phyloP scores from a whole-genome alignment of 2,329 filamentous ascomycete species.

The Pestalotiopsis sp. region DNA sequence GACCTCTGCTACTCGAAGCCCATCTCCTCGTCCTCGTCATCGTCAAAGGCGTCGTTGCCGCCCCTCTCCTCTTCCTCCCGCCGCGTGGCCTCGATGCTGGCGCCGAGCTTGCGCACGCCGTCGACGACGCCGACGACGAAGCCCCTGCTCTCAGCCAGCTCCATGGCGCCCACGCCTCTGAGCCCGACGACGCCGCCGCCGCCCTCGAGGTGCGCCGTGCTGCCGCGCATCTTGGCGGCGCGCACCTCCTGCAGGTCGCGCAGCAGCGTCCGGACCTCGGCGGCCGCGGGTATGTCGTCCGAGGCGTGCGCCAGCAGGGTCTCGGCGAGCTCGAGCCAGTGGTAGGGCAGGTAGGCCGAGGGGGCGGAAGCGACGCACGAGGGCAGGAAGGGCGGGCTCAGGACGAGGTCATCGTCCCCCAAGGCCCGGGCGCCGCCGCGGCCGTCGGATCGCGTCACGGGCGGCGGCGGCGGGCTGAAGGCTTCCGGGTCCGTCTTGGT shows the following conservation, averaged over 20 bases:
- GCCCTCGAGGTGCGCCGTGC: conserved; percentile 71
- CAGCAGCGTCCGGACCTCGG: conserved; percentile 74
- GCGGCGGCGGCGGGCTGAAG: conserved; percentile 78
- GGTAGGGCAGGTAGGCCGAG: conserved; percentile 78
- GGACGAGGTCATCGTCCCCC: conserved; percentile 27
- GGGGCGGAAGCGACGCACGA: conserved; percentile 73
- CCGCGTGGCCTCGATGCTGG: conserved; percentile 76
- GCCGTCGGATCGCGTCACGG: conserved; percentile 56
- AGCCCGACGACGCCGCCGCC: conserved; percentile 72
- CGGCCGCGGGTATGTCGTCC: conserved; percentile 77
- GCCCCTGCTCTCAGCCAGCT: conserved; percentile 82
- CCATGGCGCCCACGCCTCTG: conserved; percentile 86
- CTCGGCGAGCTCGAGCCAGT: conserved; percentile 92
- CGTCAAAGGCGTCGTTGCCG: conserved; percentile 59
- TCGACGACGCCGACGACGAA: conserved; percentile 89
- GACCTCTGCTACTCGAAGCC: conserved; percentile 21
- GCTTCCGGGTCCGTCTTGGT: conserved; percentile 70
- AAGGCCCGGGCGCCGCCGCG: conserved; percentile 44
- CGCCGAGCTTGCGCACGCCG: conserved; percentile 81
- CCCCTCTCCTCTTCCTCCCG: conserved; percentile 77
- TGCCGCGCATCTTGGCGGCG: conserved; percentile 83
- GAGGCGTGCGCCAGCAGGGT: conserved; percentile 82
- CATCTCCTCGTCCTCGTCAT: conserved; percentile 59
- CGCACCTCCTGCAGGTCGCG: conserved; percentile 85
- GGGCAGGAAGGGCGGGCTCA: conserved; percentile 77